phyloP scores from a whole-genome alignment of 129 eudicot species.

The Logfia minima region DNA sequence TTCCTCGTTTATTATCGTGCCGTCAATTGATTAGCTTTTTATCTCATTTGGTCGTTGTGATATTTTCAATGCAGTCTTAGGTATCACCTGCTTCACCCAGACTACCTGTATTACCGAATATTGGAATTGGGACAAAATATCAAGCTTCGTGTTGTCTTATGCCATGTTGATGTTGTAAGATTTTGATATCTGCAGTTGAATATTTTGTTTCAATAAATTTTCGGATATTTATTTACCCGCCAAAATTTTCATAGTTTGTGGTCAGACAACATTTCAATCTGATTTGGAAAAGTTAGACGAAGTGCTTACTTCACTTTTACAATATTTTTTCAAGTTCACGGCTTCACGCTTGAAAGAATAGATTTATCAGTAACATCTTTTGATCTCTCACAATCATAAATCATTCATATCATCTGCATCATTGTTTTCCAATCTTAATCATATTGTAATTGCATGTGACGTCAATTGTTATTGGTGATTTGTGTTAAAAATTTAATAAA shows the following conservation, averaged over 20 bases:
- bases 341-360: background rate
- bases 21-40: background rate
- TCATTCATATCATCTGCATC: too few relatives aligned
- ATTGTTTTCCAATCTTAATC: background rate
- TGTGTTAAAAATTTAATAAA: too few relatives aligned
- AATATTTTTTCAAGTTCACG: background rate
- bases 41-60: conserved; percentile 4
- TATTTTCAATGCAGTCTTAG: conserved; percentile 61
- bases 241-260: background rate
- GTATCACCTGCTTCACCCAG: conserved; percentile 97
- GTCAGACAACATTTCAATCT: too few relatives aligned
- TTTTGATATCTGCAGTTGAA: background rate
- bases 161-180: conserved; percentile 97
- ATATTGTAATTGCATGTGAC: background rate
- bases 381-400: too few relatives aligned
- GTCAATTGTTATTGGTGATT: background rate
- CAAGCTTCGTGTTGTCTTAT: conserved; percentile 85
- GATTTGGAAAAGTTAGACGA: background rate
- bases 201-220: conserved; percentile 5
- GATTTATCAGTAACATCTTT: background rate
- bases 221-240: background rate
- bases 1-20: background rate
- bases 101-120: conserved; percentile 87
- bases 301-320: conserved; percentile 1
- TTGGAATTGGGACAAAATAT: conserved; percentile 84